These are phyloP conservation scores for Fusarium beomiforme DNA, from an alignment of 2,329 filamentous ascomycete genomes.

Conservation along the genomic window DNA sequence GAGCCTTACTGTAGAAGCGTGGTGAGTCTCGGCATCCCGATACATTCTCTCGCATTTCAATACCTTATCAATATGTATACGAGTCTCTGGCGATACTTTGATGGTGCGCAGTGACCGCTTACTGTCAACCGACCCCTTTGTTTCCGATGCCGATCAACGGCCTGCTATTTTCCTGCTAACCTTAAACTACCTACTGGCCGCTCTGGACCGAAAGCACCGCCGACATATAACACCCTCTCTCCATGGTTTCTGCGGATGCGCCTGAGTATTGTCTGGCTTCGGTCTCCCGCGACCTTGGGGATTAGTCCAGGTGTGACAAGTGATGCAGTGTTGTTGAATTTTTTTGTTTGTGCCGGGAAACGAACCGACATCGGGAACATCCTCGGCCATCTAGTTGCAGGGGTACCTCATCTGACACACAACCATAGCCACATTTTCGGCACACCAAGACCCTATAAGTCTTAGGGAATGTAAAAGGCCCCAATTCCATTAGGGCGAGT, in stretches of 20 bases:
- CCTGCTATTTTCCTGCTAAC: background rate
- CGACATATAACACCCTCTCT: background rate
- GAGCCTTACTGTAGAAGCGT: background rate
- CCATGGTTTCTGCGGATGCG: background rate
- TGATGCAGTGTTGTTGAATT: background rate
- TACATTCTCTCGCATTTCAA: background rate
- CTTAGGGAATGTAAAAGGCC: no score
- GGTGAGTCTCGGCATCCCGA: background rate
- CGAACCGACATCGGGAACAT: background rate
- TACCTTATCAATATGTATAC: background rate
- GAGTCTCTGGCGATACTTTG: background rate
- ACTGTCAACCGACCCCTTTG: background rate
- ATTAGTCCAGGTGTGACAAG: background rate
- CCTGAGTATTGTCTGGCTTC: background rate
- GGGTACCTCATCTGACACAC: background rate
- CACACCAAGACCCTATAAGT: background rate
- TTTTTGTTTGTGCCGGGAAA: background rate
- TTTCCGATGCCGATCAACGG: background rate
- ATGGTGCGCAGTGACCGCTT: background rate
- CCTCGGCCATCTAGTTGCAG: background rate
- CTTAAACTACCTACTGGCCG: background rate
- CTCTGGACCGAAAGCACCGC: background rate
- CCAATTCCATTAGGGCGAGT: no score
- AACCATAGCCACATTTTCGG: background rate
- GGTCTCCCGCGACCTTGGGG: background rate